Percentiles rank a stretch among this genome's conserved stretches.
These are phyloP conservation scores for Neurospora tetrasperma DNA, from an alignment of 495 filamentous ascomycete species.

Conservation along the genomic window DNA sequence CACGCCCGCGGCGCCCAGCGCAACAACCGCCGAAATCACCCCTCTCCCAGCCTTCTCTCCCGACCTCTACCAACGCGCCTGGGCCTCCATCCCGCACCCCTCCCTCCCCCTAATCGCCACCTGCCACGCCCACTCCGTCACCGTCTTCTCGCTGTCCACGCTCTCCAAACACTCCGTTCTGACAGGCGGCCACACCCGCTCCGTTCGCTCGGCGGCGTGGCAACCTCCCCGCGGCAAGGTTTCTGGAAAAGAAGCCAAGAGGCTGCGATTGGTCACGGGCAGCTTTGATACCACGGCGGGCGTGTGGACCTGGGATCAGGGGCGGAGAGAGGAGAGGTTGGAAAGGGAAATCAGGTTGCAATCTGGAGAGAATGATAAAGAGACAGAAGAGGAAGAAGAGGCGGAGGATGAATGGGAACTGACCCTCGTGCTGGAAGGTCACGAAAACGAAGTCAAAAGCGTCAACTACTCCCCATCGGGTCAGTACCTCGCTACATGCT, in stretches of 20 bases:
- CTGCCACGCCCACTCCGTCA: constrained; percentile 72
- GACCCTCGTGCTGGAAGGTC: constrained; percentile 77
- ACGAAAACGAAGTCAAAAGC: constrained; percentile 87
- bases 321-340: constrained; percentile 1
- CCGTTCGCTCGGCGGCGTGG: constrained; percentile 72
- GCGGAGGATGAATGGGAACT: constrained; percentile 79
- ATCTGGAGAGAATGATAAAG: constrained; percentile 5
- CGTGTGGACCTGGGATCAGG: constrained; percentile 59
- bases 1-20: neutral
- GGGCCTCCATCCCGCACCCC: constrained; percentile 78
- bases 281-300: constrained; percentile 86
- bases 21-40: constrained; percentile 6
- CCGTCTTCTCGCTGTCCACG: constrained; percentile 74
- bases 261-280: constrained; percentile 73
- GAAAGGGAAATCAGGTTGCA: constrained; percentile 9
- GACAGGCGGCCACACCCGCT: constrained; percentile 80
- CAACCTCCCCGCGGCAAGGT: constrained; percentile 45
- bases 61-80: constrained; percentile 70
- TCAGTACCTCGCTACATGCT: constrained; percentile 77
- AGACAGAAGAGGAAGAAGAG: constrained; percentile 18
- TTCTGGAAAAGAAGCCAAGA: constrained; percentile 31
- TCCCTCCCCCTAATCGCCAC: constrained; percentile 82
- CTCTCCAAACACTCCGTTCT: constrained; percentile 70
- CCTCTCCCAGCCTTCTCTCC: constrained; percentile 46
- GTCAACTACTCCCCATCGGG: constrained; percentile 73